Base-by-base conservation (phyloP, 2,329 filamentous ascomycete genomes). In the Shiraia bambusicola region DNA sequence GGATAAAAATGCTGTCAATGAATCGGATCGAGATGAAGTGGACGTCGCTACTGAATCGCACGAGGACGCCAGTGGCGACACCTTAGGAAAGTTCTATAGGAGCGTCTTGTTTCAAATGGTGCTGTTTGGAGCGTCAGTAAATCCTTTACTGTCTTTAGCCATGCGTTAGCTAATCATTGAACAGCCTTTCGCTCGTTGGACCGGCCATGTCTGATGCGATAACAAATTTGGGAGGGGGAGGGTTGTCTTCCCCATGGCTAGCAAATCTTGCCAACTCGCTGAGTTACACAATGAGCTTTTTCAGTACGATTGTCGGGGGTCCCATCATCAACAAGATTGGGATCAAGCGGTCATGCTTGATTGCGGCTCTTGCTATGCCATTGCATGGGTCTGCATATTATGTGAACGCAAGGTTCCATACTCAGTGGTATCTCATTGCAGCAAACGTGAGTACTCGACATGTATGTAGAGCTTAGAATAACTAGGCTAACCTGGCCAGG, bases 201-300 rank as follows among this genome's bases (percentile, higher is more conserved):
- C 45, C 45, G 12, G 45, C 41, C 22, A 45, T 48, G 41, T 37
- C 36, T 14, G 45, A 48, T 35, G 45, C 45, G 12, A 48, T 47
- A 33, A 30, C 41, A 13, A 47, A 47, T 14, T 25, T 47, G 5
- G 45, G 41, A 16, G 45, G 45, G 16, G 45, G 45, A 14, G 45
- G 41, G 9, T 11, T 47, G 29, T 45, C 45, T 4, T 29, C 41
- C n/a, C 45, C 45, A 34, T 47, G 45, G 41, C 41, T 47, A 29
- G 45, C 45, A 11, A 47, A 47, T 34, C 45, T 47, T 27, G 41
- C 33, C 10, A 40, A 32, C 3, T 45, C 41, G 19, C 15, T 47
- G 34, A 45, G 37, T 31, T 47, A 47, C 33, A 28, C 36, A 2
- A 40, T 40, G 36, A 37, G 41, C 29, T 45, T 47, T 27, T n/a